These are phyloP conservation scores for Citrus inodora DNA, from an alignment of 345 rosid genomes.

Conservation along the genomic window DNA sequence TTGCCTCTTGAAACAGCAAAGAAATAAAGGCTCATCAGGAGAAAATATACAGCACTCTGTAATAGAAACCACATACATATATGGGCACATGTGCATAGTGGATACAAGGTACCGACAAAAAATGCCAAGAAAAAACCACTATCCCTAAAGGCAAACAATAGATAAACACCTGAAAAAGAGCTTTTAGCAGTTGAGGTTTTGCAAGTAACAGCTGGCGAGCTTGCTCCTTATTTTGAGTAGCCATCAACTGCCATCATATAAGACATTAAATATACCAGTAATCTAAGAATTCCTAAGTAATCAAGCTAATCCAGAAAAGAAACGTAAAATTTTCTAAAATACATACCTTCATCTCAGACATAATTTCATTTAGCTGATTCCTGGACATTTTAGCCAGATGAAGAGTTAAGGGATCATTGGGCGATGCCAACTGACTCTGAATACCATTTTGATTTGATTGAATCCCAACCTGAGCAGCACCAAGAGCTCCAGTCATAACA, in stretches of 20 bases:
- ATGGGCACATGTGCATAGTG: too few relatives aligned
- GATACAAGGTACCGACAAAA: not conserved
- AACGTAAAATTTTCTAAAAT: constrained; percentile 1
- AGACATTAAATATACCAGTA: constrained; percentile 1
- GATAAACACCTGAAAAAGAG: constrained; percentile 75
- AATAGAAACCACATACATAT: not conserved
- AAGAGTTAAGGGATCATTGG: constrained; percentile 87
- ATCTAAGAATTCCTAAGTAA: not conserved
- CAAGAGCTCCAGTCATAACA: constrained; percentile 73
- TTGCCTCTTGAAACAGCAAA: not conserved
- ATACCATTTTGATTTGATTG: constrained; percentile 51
- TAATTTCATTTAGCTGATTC: constrained; percentile 71
- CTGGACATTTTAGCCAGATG: constrained; percentile 87
- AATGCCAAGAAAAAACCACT: not conserved
- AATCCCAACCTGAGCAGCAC: constrained; percentile 58
- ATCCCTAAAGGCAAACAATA: not conserved
- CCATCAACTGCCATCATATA: constrained; percentile 54
- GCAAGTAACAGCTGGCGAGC: constrained; percentile 72
- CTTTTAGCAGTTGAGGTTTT: constrained; percentile 75
- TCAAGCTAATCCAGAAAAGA: not conserved
- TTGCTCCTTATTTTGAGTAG: constrained; percentile 64
- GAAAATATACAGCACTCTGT: not conserved
- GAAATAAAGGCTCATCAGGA: not conserved
- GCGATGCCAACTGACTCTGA: constrained; percentile 40
- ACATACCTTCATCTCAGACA: constrained; percentile 76